Evolutionary conservation across 257 asterid genomes (phyloP).

Genomic region (Schizonepeta tenuifolia): DNA sequence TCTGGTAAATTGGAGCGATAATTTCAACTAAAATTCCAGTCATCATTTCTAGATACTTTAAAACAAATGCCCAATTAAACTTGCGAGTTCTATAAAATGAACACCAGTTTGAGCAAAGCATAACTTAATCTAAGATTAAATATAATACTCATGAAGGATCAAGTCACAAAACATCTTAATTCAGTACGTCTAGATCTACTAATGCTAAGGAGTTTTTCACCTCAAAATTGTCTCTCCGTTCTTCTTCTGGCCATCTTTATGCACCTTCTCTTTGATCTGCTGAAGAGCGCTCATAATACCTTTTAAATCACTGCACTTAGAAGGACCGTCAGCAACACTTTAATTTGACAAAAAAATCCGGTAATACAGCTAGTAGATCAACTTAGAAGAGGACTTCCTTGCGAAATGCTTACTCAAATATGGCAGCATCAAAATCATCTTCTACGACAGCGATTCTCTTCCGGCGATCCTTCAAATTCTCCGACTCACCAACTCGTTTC

Average conservation of each 20-base stretch:
- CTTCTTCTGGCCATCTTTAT: slow-evolving; percentile 86
- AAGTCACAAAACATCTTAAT: background rate
- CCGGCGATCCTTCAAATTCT: slow-evolving; percentile 55
- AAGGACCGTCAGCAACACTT: slow-evolving; percentile 8
- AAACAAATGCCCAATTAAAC: slow-evolving; percentile 12
- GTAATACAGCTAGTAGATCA: background rate
- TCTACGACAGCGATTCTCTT: slow-evolving; percentile 57
- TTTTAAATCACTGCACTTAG: slow-evolving; percentile 69
- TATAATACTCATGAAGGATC: slow-evolving; percentile 13
- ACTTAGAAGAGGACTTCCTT: background rate
- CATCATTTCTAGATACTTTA: background rate
- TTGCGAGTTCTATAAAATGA: background rate
- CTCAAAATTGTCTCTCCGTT: slow-evolving; percentile 92
- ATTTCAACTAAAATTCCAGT: background rate
- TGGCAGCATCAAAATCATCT: slow-evolving; percentile 78
- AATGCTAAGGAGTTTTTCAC: slow-evolving; percentile 40
- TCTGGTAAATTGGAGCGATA: background rate
- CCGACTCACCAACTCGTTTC: slow-evolving; percentile 63
- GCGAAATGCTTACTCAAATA: slow-evolving; percentile 59
- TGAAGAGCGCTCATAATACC: slow-evolving; percentile 87
- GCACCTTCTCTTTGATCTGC: slow-evolving; percentile 87
- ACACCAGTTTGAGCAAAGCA: slow-evolving; percentile 12
- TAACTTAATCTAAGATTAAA: slow-evolving; percentile 9
- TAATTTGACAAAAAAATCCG: background rate
- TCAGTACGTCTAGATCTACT: slow-evolving; percentile 20